A percentile compares a stretch with the other conserved stretches of the same genome.
These are phyloP conservation scores for Silene conica DNA, from an alignment of 148 eudicot species.

Conservation along the genomic window DNA sequence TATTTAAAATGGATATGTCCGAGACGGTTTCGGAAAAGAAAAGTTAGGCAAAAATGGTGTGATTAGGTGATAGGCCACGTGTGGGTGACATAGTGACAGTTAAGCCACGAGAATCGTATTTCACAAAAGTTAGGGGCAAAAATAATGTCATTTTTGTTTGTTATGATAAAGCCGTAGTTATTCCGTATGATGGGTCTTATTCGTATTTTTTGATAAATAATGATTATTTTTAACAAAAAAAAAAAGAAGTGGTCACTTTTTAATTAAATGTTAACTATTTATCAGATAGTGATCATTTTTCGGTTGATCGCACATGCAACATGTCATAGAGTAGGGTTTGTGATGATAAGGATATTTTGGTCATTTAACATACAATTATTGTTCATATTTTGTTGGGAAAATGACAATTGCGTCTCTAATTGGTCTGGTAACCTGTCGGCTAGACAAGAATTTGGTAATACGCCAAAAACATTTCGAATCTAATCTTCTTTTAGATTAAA, in stretches of 20 bases:
- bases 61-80: constrained; percentile 21
- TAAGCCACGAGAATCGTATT: constrained; percentile 19
- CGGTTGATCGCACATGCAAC: no score
- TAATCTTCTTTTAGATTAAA: constrained; percentile 13
- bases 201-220: no score
- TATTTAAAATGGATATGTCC: no score
- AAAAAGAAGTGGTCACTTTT: no score
- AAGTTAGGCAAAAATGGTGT: background rate
- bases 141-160: constrained; percentile 7
- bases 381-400: constrained; percentile 13
- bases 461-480: constrained; percentile 15
- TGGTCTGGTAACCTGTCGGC: constrained; percentile 29
- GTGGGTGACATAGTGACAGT: constrained; percentile 23
- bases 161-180: no score
- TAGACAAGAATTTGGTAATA: constrained; percentile 24
- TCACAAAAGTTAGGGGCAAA: background rate
- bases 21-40: background rate
- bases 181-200: no score
- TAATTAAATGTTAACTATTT: no score
- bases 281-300: no score
- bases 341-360: background rate
- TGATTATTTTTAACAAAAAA: no score
- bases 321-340: no score
- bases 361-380: background rate
- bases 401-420: constrained; percentile 23